Base-by-base conservation (phyloP, 2,329 filamentous ascomycete species). In the Venturia carpophila region DNA sequence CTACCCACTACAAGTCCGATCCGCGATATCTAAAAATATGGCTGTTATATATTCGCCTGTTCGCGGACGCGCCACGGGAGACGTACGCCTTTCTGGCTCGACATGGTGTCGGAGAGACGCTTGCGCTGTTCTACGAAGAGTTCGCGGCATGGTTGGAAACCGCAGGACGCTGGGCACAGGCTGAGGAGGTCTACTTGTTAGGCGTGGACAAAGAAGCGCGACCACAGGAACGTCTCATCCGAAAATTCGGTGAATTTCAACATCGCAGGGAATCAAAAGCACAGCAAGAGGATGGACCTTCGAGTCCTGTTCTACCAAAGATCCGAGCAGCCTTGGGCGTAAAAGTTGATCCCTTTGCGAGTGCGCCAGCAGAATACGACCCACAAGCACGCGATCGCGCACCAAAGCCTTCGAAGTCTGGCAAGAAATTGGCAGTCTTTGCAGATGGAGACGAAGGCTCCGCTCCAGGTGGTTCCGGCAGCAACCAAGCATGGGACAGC, bases 71-170 rank as follows among this genome's bases (percentile, higher is more conserved):
- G n/a, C 92, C 93, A 1, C 87, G 93, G 63, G 94, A 99, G 76
- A 91, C 90, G 0, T 99, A 92, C 74, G 86, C 94, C 60, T 99
- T 95, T 73, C 82, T 99, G 43, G 88, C 93, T 15, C 89, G 92
- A 62, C 92, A 99, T 73, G 83, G 83, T 68, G 91, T 99, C 67
- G 94, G 93, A 67, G 92, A 97, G 72, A 81, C 83, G 0, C 83
- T 99, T 2, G 94, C 94, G 1, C 80, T 97, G 3, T 99, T 92
- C 75, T 99, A 99, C 76, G 94, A 99, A 74, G 94, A 97, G 73
- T 99, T 96, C 73, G 92, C 94, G 0, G 89, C 86, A 1, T 97
- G 92, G 91, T 80, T 99, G 7, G 94, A 99, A 78, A 82, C 85
- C 43, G 89, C 87, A 7, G 89, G 87, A 17, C 83, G 93, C 68